phyloP scores from a whole-genome alignment of 257 asterid genomes.

The Eucommia ulmoides region DNA sequence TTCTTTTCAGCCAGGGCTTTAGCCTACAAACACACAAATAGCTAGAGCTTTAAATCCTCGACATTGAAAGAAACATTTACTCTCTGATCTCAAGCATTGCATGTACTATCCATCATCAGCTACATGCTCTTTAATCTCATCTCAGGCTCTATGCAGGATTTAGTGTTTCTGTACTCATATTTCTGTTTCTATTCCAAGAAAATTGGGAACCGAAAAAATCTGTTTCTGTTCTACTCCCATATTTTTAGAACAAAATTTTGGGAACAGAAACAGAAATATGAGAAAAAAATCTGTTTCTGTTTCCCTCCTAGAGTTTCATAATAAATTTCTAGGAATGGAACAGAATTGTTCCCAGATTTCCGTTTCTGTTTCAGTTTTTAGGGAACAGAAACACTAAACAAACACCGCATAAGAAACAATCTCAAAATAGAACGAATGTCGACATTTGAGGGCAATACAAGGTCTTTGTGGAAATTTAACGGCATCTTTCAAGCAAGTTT shows the following conservation, averaged over 20 bases:
- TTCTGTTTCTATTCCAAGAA: too few relatives aligned
- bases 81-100: background rate
- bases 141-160: background rate
- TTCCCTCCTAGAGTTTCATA: too few relatives aligned
- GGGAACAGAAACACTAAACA: too few relatives aligned
- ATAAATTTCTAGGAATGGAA: too few relatives aligned
- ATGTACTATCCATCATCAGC: background rate
- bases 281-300: too few relatives aligned
- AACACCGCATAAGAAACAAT: background rate
- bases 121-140: background rate
- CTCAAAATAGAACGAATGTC: background rate
- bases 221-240: too few relatives aligned
- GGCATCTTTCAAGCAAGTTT: background rate
- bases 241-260: too few relatives aligned
- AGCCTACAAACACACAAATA: constrained; percentile 41
- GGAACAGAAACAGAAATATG: too few relatives aligned
- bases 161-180: too few relatives aligned
- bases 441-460: background rate
- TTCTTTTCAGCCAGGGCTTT: constrained; percentile 82
- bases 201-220: too few relatives aligned
- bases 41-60: background rate
- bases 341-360: too few relatives aligned
- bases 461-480: background rate
- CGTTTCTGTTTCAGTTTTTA: too few relatives aligned
- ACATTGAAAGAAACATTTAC: background rate